These are phyloP conservation scores for Septoria linicola DNA, from an alignment of 2,329 filamentous ascomycete genomes.

Conservation along the genomic window DNA sequence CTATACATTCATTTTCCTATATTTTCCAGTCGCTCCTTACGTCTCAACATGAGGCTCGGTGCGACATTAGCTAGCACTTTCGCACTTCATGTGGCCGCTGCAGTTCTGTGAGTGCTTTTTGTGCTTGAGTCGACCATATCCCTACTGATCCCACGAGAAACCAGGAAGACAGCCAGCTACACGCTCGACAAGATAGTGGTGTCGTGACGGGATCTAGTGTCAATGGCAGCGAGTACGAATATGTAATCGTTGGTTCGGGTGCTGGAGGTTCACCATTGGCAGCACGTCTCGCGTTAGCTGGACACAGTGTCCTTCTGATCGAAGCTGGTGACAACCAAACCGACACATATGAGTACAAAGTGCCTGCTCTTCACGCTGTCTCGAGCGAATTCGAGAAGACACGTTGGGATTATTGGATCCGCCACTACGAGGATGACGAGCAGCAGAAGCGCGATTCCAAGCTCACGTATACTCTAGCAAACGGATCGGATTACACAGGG, in stretches of 20 bases:
- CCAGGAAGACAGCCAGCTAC: too few relatives aligned
- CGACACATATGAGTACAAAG: conserved; percentile 51
- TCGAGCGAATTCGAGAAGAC: conserved; percentile 51
- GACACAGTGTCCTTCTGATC: conserved; percentile 60
- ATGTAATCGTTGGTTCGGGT: conserved; percentile 62
- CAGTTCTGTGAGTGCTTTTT: too few relatives aligned
- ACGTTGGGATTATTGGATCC: conserved; percentile 64
- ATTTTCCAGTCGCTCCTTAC: background rate
- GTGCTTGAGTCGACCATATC: too few relatives aligned
- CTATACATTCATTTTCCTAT: background rate
- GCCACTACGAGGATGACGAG: conserved; percentile 57
- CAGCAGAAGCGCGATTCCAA: conserved; percentile 59
- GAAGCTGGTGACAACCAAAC: conserved; percentile 61
- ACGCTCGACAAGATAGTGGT: too few relatives aligned
- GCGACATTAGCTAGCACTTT: too few relatives aligned
- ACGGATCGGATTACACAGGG: conserved; percentile 55
- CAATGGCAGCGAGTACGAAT: too few relatives aligned
- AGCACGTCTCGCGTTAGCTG: conserved; percentile 59
- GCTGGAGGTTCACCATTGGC: conserved; percentile 60
- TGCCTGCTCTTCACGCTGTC: conserved; percentile 56
- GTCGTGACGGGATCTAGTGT: too few relatives aligned
- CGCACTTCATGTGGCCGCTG: too few relatives aligned
- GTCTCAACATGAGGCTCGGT: too few relatives aligned
- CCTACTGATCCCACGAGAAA: too few relatives aligned
- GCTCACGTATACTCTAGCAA: conserved; percentile 55